phyloP scores from a whole-genome alignment of 1,139 yeast species.

The Blastobotrys persicus region DNA sequence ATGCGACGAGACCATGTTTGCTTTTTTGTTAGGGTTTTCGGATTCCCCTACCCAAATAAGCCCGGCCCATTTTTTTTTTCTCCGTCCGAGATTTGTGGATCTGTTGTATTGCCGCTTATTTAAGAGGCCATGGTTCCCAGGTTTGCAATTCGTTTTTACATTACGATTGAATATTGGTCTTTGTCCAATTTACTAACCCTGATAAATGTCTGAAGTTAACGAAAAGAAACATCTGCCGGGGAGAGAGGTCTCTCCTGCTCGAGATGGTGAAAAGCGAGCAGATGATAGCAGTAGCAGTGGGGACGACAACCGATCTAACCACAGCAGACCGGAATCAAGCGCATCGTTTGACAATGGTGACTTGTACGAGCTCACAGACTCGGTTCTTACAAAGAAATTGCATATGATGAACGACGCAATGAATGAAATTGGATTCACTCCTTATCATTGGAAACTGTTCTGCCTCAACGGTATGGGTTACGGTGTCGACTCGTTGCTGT shows the following conservation, averaged over 20 bases:
- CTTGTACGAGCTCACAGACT: constrained; percentile 18
- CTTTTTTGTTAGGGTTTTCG: not conserved
- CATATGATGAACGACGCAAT: constrained; percentile 33
- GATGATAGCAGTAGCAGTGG: not conserved
- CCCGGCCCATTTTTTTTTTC: not conserved
- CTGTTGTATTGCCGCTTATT: not conserved
- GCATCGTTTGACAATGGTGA: constrained; percentile 6
- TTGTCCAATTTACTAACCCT: not conserved
- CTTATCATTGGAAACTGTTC: constrained; percentile 32
- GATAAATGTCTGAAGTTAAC: not conserved
- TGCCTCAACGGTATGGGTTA: constrained; percentile 55
- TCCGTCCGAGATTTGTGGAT: not conserved
- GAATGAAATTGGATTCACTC: constrained; percentile 33
- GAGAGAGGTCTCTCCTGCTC: not conserved
- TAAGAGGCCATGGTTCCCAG: not conserved
- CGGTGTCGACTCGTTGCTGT: constrained; percentile 59
- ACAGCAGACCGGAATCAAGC: not conserved
- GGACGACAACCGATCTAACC: not conserved
- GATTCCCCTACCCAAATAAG: not conserved
- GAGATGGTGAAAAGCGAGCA: not conserved
- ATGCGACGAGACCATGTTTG: not conserved
- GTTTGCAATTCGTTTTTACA: not conserved
- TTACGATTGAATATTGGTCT: not conserved
- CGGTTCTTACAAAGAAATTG: constrained; percentile 26
- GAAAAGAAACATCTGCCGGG: not conserved